Evolutionary conservation across 2,329 filamentous ascomycete species (phyloP).

Genomic region (Monilinia fructicola): DNA sequence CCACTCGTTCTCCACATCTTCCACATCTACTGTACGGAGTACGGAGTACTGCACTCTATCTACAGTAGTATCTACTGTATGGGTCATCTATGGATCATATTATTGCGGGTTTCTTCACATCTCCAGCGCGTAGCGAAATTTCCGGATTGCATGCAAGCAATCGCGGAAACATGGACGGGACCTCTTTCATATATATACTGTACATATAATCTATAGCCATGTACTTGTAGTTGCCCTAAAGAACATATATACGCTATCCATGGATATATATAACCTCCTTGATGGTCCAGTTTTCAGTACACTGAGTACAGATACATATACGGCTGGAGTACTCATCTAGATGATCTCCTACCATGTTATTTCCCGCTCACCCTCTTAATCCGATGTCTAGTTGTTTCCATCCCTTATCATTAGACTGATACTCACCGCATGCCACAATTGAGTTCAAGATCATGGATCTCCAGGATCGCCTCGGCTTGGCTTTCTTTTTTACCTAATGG

Average conservation of each 20-base stretch:
- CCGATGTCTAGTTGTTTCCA: not conserved
- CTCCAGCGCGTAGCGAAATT: conserved; percentile 15
- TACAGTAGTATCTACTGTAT: too few species aligned
- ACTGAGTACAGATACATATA: not conserved
- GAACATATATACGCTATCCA: not conserved
- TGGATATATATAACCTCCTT: too few species aligned
- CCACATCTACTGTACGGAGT: too few species aligned
- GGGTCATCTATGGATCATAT: not conserved
- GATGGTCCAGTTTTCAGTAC: too few species aligned
- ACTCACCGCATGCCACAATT: conserved; percentile 15
- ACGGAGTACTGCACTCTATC: too few species aligned
- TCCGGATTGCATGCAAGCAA: not conserved
- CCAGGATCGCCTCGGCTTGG: not conserved
- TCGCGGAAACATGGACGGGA: not conserved
- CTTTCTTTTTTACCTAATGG: conserved; percentile 18
- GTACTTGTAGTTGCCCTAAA: not conserved
- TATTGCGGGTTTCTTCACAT: not conserved
- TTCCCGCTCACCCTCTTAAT: not conserved
- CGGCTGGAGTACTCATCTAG: conserved; percentile 1
- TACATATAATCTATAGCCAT: not conserved
- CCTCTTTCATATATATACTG: not conserved
- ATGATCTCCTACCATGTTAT: not conserved
- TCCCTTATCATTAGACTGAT: not conserved
- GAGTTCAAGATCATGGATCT: not conserved
- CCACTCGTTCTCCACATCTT: conserved; percentile 17